Percentiles rank a stretch among this genome's conserved stretches.
These are phyloP conservation scores for Sicyos edulis DNA, from an alignment of 306 rosid species.

Conservation along the genomic window DNA sequence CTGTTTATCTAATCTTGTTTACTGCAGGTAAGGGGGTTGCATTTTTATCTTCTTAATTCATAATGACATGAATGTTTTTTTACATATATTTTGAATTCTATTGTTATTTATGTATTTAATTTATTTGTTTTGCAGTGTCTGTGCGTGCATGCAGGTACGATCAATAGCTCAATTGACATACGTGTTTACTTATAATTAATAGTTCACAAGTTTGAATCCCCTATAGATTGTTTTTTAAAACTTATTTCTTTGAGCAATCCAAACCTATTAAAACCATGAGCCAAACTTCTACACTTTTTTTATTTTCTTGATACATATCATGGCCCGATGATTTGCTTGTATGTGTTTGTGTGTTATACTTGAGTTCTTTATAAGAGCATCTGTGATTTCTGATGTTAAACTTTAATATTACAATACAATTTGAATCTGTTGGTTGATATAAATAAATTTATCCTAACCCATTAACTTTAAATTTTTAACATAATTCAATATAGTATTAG, in stretches of 20 bases:
- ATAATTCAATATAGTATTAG: no score
- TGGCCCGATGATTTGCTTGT: neutral
- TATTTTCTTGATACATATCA: neutral
- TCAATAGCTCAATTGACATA: no score
- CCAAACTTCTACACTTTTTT: neutral
- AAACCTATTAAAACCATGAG: neutral
- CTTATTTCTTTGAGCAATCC: no score
- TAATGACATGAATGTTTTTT: neutral
- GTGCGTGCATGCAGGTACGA: constrained; percentile 77
- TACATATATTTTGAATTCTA: neutral
- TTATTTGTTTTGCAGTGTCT: constrained; percentile 43
- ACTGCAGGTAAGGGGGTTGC: constrained; percentile 63
- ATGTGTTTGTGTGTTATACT: neutral
- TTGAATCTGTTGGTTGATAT: neutral
- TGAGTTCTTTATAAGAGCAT: neutral
- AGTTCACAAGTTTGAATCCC: no score
- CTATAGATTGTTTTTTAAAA: no score
- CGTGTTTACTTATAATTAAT: no score
- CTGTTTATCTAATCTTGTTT: constrained; percentile 49
- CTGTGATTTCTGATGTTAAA: neutral
- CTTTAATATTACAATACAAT: neutral
- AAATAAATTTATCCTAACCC: no score
- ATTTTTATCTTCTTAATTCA: constrained; percentile 11
- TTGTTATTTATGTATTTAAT: neutral
- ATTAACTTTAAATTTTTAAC: no score